phyloP scores from a whole-genome alignment of 2,329 filamentous ascomycete species.

The Fusarium temperatum region DNA sequence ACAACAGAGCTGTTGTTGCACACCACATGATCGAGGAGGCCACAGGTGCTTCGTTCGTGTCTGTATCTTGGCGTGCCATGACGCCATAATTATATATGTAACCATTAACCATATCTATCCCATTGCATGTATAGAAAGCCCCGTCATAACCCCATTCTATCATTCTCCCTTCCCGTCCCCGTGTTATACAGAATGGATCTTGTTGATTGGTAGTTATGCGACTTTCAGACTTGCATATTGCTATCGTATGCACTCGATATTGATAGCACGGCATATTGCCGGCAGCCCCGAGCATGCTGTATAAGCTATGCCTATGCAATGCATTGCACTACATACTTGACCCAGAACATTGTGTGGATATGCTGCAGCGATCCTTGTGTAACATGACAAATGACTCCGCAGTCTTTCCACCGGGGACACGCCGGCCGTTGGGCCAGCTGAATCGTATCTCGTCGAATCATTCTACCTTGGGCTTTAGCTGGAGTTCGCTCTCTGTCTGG shows the following conservation, averaged over 20 bases:
- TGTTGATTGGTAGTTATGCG: not conserved
- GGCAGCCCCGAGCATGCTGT: constrained; percentile 4
- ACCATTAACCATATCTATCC: not conserved
- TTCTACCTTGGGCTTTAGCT: not conserved
- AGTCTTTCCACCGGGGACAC: constrained; percentile 7
- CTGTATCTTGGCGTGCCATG: not conserved
- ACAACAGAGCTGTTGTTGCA: not conserved
- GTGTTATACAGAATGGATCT: not conserved
- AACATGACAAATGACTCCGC: constrained; percentile 27
- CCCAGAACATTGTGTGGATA: not conserved
- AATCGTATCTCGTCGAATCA: constrained; percentile 6
- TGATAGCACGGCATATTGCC: constrained; percentile 6
- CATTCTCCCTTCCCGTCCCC: not conserved
- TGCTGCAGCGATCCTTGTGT: constrained; percentile 26
- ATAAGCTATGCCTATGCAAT: not conserved
- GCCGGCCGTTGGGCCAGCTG: constrained; percentile 7
- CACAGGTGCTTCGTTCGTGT: not conserved
- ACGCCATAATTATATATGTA: not conserved
- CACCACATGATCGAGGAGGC: not conserved
- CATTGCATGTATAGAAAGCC: not conserved
- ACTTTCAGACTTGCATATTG: not conserved
- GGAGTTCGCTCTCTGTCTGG: not conserved
- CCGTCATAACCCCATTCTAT: not conserved
- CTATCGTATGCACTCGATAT: not conserved
- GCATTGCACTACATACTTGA: constrained; percentile 11